These are phyloP conservation scores for Geotrichum phurueaensis DNA, from an alignment of 1,139 yeast species.

Conservation along the genomic window DNA sequence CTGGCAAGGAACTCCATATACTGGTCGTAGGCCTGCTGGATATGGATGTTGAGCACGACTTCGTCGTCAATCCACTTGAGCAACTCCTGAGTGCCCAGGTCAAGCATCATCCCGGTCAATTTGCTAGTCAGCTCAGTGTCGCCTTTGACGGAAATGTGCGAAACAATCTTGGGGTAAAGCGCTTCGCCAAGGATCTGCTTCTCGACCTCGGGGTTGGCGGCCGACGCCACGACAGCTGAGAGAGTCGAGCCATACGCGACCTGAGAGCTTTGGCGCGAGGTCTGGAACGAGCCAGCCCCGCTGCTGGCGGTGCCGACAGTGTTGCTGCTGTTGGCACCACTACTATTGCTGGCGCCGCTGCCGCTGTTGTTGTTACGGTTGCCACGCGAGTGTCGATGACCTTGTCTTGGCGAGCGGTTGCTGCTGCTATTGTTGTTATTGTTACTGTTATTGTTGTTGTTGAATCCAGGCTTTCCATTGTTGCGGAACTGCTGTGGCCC, in stretches of 20 bases:
- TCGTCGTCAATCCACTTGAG: constrained; percentile 73
- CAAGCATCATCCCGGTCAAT: constrained; percentile 93
- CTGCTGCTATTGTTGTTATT: constrained; percentile 2
- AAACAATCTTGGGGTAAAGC: constrained; percentile 77
- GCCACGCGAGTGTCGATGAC: constrained; percentile 1
- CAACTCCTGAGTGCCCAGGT: constrained; percentile 80
- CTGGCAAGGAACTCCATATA: constrained; percentile 51
- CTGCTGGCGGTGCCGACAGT: constrained; percentile 62
- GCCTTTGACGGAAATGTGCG: constrained; percentile 68
- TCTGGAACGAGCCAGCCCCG: constrained; percentile 45
- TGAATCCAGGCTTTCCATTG: background rate
- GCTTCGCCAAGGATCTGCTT: constrained; percentile 91
- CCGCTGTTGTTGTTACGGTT: constrained; percentile 39
- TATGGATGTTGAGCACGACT: constrained; percentile 72
- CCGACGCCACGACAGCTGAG: constrained; percentile 33
- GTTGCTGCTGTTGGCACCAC: constrained; percentile 35
- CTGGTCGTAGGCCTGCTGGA: constrained; percentile 87
- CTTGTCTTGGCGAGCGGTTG: background rate
- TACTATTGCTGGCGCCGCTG: constrained; percentile 56
- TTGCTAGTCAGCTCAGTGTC: constrained; percentile 88
- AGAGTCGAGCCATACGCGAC: constrained; percentile 28
- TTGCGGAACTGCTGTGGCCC: background rate
- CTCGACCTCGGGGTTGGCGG: constrained; percentile 59
- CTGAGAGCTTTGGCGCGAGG: constrained; percentile 29
- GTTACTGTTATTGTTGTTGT: constrained; percentile 4